Evolutionary conservation across 768 basidiomycete species (phyloP), one percentile per base, ranked within the genome.

Genomic region (Hirschioporus abietinus): DNA sequence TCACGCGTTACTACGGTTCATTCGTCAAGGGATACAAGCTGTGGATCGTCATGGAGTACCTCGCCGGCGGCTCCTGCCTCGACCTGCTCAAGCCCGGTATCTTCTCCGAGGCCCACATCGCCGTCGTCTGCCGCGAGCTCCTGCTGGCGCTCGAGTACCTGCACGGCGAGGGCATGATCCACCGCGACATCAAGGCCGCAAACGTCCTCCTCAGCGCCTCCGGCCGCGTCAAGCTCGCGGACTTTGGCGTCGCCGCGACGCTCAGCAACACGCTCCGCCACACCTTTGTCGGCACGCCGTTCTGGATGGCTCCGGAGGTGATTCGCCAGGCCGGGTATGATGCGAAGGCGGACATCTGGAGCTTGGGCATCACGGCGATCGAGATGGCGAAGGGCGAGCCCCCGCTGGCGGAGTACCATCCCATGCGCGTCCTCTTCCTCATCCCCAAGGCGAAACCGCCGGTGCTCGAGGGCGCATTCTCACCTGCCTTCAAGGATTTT

Each of bases 21-120:
- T 99, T 99, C 77, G 94, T 99, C 65, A 89, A 94, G 70, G 88
- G 92, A 36, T 99, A 96, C 82, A 96, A 98, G 77, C 83, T 99
- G 25, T 99, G 97, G 97, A 99, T 99, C 74, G 81, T 99, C 73
- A 99, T 99, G 97, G 97, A 99, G 78, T 99, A 94, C 78, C 89
- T 99, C 65, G 95, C 95, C 0, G 97, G 97, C 58, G 97, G 97
- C n/a, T 97, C 95, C 27, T 98, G 97, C 78, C 86, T 98, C 65
- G 97, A 99, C 78, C 84, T 99, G 65, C 86, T 99, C 71, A 97
- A 96, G 77, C 86, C 94, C 0, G 96, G 94, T 27, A 81, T 86
- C 34, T 97, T 98, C 76, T 87, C 90, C 17, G 97, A 99, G 78
- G 84, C 87, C 0, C 96, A 99, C 73, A 99, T 99, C 70, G 95